Evolutionary conservation across 176 grass and related monocot species (phyloP), one percentile per base, ranked within the genome.

Genomic region (Hordeum marinum): DNA sequence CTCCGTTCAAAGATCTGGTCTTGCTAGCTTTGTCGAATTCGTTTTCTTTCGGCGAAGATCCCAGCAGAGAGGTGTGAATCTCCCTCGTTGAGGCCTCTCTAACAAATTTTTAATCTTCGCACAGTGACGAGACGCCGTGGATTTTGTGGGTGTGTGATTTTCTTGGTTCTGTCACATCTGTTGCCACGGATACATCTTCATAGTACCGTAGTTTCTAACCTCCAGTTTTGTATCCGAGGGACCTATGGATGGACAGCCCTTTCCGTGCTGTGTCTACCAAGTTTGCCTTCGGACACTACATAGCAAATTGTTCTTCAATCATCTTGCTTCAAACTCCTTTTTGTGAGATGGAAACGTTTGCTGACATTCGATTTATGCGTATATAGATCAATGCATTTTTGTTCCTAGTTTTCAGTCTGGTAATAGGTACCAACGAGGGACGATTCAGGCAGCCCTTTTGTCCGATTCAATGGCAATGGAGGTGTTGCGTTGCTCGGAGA

Each of bases 401-500:
- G 46, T 0, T 18, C 2, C 15, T 52, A 0, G 17, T 7, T 18
- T 18, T 17, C 0, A 0, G 48, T 52, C 6, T 50, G 2, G 6
- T 2, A 52, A 52, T 18, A 18, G 1, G 18, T 15, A 18, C 48
- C 4, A 34, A 89, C 84, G 91, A 96, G 91, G 78, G 68, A 88
- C 34, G 82, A 88, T 85, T 96, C 91, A 93, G 94, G 91, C 94
- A 96, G 87, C 91, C 91, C 82, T 82, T 93, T 88, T 91, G 89
- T 86, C 91, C 4, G 1, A 61, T 35, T 63, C 63, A 67, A 86
- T 96, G 91, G 77, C 91, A 93, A 87, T 91, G 89, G 89, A 93
- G 91, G 94, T 91, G 89, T 91, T 96, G 70, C 88, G 85, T 96
- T 93, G 89, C 89, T 91, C 94, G 91, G 79, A 96, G 52, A 93